Conservation (phyloP, 345 rosid genomes). For the Eucalyptus rudis region DNA sequence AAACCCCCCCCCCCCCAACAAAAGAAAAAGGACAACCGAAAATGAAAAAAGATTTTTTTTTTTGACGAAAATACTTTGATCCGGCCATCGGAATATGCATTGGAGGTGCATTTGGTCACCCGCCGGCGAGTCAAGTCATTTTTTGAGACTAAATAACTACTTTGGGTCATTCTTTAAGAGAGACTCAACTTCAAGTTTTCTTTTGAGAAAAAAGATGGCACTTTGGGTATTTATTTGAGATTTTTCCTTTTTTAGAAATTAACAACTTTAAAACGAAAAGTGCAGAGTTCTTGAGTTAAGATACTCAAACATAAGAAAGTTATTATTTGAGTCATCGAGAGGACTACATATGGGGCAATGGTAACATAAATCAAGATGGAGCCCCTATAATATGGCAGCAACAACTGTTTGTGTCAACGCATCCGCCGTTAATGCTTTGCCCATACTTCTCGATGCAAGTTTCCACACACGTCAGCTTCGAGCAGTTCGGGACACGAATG, state of each 20-base stretch:
- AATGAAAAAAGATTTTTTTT: too few relatives aligned
- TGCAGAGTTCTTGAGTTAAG: background rate
- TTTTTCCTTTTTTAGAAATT: too few relatives aligned
- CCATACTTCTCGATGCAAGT: background rate
- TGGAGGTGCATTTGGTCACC: too few relatives aligned
- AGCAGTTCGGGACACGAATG: background rate
- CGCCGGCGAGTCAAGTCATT: fast-evolving
- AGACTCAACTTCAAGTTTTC: too few relatives aligned
- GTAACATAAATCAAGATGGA: background rate
- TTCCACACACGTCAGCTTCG: background rate
- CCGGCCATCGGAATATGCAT: too few relatives aligned
- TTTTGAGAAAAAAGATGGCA: too few relatives aligned
- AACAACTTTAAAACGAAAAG: background rate
- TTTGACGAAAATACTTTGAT: too few relatives aligned
- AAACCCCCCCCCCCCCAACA: too few relatives aligned
- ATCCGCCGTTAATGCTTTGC: background rate
- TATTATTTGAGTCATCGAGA: background rate
- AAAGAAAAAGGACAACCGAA: too few relatives aligned
- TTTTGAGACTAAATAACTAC: too few relatives aligned
- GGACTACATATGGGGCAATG: background rate
- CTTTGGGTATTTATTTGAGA: too few relatives aligned
- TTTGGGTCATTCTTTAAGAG: too few relatives aligned
- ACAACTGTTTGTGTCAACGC: background rate
- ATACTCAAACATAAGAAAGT: background rate
- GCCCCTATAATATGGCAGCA: background rate